A percentile compares a stretch with the other conserved stretches of the same genome.
Conservation (phyloP, 1,139 yeast species). For the Scheffersomyces illinoinensis region DNA sequence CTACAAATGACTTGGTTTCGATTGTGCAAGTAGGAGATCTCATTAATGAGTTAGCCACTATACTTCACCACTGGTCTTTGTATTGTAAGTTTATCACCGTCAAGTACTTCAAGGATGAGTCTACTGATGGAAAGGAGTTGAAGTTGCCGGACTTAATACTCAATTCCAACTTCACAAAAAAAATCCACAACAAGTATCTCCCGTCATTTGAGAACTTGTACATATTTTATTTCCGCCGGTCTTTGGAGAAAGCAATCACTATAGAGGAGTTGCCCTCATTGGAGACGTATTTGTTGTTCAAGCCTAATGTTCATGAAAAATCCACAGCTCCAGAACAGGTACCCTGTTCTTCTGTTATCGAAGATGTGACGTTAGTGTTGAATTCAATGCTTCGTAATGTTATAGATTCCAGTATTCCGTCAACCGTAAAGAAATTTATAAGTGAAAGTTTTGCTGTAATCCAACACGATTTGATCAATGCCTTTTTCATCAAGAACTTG, state of each 20-base stretch:
- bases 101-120: constrained; percentile 34
- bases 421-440: constrained; percentile 53
- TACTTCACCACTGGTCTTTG: constrained; percentile 84
- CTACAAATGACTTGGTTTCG: constrained; percentile 37
- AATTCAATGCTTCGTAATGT: constrained; percentile 64
- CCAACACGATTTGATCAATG: constrained; percentile 39
- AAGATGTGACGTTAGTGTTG: constrained; percentile 75
- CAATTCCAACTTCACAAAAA: constrained; percentile 62
- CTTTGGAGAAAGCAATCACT: constrained; percentile 78
- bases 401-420: constrained; percentile 60
- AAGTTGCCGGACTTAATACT: constrained; percentile 54
- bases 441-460: constrained; percentile 31
- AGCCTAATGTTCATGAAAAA: constrained; percentile 6
- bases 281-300: constrained; percentile 27
- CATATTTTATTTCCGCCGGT: constrained; percentile 69
- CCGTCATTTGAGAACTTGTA: constrained; percentile 66
- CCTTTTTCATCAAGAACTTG: constrained; percentile 50
- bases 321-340: constrained; percentile 49
- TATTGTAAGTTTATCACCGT: constrained; percentile 74
- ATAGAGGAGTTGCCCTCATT: constrained; percentile 72
- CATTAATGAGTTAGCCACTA: constrained; percentile 68
- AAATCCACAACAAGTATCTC: constrained; percentile 53
- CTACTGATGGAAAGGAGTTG: constrained; percentile 16
- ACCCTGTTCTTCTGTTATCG: constrained; percentile 82
- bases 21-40: constrained; percentile 57